Base-by-base conservation (phyloP, 352 stramenopile genomes). In the Pythium apleroticum region DNA sequence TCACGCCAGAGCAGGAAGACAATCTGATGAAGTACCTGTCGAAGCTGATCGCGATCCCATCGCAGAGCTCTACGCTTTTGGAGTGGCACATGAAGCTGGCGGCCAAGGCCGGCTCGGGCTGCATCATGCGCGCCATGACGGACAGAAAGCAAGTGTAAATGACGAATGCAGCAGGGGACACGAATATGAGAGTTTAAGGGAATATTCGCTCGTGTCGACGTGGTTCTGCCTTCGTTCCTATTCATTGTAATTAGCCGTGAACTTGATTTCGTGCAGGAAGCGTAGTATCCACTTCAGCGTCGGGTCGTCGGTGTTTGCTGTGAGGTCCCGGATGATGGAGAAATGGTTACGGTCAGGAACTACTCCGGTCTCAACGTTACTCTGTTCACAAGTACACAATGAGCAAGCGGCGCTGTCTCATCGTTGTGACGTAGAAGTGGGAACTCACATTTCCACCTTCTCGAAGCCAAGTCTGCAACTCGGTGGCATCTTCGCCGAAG, bases 21-120 rank as follows among this genome's bases (percentile, higher is more conserved):
- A 77, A 67, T 9, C 76, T 97, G 31, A 93, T 96, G 84, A 97
- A 96, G 73, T 97, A 96, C 70, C 68, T 97, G 31, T 88, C 89
- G 77, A 83, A 86, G 49, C 88, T 93, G 41, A 68, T 96, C 20
- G 80, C 71, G 2, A 72, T 91, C 27, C 72, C 88, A 24, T 78
- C 79, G 60, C 86, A 95, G 72, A 96, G 89, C 70, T 83, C 86
- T 1, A 63, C 70, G 10, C 86, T 97, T 48, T 74, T 97, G 37
- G 89, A 96, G 43, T 97, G 90, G 90, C 84, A 97, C 69, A 85
- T 90, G 65, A 93, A 95, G 64, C 79, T 96, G 43, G 72, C 78
- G 33, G 76, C 76, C 43, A 96, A 96, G 57, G 89, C 88, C n/a
- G 90, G 90, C 56, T 78, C 78, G 4, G 90, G 90, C 52, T 96